Base-by-base conservation (phyloP, 176 grass and related monocot species). In the Triticum aestivum region DNA sequence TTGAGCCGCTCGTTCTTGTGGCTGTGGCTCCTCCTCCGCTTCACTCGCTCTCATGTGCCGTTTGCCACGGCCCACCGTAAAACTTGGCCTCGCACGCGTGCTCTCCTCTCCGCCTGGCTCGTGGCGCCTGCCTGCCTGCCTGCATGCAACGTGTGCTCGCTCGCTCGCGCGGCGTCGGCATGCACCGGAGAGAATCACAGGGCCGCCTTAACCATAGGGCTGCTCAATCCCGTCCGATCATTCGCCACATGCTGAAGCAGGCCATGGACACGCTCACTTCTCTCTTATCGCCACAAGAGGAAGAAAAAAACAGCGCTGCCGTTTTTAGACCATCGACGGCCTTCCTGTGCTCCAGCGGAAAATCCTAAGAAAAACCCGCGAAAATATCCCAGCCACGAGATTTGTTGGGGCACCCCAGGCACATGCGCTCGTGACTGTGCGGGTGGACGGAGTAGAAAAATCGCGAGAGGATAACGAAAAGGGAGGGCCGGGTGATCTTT, bases 1-100 rank as follows among this genome's bases (percentile, higher is more conserved):
- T 63, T 49, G 77, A 77, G 82, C 91, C 87, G 82, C 69, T 86
- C 54, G 69, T 93, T 91, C 91, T 92, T 69, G 94, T 96, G 94
- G 94, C 87, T 96, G 27, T 27, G 87, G 79, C 80, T 88, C n/a
- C 77, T 83, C 86, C 90, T 39, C 87, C 82, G 73, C 52, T 6
- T 74, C 30, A 15, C 39, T 89, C 86, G 70, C 26, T 81, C 62
- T 87, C 88, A 75, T 56, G 80, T 54, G 81, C 41, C 71, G 24
- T 45, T 74, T 47, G 17, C 10, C 39, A 73, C 35, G 68, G 34
- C 68, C 13, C 32, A 73, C 71, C 41, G 71, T 44, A 11, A 13
- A 72, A 44, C 20, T 7, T 39, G 17, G 69, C 44, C 35, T 37
- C 1, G 6, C 21, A 54, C 27, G 14, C 23, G 13, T 17, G 41